Evolutionary conservation across 129 eudicot genomes (phyloP), one percentile per base, ranked within the genome.

Genomic region (carrot (Daucus carota)): DNA sequence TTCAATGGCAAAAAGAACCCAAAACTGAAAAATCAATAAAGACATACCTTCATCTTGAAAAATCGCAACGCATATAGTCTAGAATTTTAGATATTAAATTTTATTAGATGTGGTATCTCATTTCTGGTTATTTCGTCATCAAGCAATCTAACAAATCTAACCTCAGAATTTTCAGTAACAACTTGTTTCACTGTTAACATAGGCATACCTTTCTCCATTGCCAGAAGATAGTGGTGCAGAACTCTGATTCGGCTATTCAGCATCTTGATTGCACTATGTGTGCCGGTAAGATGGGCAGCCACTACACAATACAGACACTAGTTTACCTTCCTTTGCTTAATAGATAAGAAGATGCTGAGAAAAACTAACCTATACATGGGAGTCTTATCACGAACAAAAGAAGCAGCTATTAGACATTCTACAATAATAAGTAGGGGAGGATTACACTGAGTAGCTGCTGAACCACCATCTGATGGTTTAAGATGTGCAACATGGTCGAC

Each of bases 241-340:
- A 93, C 97, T 73, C 92, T 86, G 81, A 93, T 86, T 82, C 98
- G 86, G 85, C 97, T 87, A 83, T 89, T 91, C 72, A 93, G 89
- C 98, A 93, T 93, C 90, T 93, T 93, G 82, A 93, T 93, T 57
- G 98, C 98, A 86, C 98, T 93, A 54, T 93, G 98, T 72, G 89
- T 89, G 67, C 98, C 98, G 15, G 98, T 93, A 77, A 93, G 92
- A 78, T 93, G 98, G 84, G 98, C 98, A 77, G 98, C 98, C 98
- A 93, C 98, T 91, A 73, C 72, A 84, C 41, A 65, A 67, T 45
- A 81, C 26, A 38, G 18, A 70, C 38, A 52, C 15, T 66, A 65
- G 26, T 34, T 2, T 77, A 24, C 31, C 36, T n/a, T 54, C 13
- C 62, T 54, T 42, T 26, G 73, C 73, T 32, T 5, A 72, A 40